Conservation (phyloP, 106 monocot species). For the Acanthochlamys bracteata region DNA sequence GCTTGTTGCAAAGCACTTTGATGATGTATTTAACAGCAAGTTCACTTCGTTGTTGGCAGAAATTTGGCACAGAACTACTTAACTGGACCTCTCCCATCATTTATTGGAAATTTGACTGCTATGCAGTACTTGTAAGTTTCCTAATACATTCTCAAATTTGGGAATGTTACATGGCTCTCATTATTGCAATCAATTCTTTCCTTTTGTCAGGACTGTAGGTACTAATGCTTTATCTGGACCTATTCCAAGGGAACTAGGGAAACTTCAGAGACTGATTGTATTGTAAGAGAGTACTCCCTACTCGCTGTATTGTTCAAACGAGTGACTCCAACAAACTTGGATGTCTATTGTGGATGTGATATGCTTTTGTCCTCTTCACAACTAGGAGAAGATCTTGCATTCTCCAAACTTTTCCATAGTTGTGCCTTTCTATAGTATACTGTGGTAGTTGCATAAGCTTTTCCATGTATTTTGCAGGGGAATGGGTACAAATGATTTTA, state of each 20-base stretch:
- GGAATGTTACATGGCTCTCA: background rate
- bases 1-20: too few species aligned
- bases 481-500: conserved; percentile 23
- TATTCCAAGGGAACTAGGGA: conserved; percentile 41
- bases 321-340: background rate
- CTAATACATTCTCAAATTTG: background rate
- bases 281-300: conserved; percentile 17
- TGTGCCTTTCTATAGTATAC: background rate
- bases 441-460: background rate
- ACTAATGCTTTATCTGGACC: conserved; percentile 33
- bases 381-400: too few species aligned
- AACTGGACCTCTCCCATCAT: conserved; percentile 30
- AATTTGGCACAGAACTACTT: conserved; percentile 26
- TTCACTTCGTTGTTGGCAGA: conserved; percentile 13
- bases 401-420: too few species aligned
- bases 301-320: background rate
- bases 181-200: background rate
- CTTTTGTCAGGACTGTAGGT: conserved; percentile 12
- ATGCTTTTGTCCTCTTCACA: too few species aligned
- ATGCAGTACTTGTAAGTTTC: conserved; percentile 31
- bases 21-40: background rate
- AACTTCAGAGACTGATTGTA: conserved; percentile 11
- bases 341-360: background rate
- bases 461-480: conserved; percentile 12
- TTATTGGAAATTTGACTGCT: conserved; percentile 26